These are phyloP conservation scores for Aspergillus cavernicola DNA, from an alignment of 495 filamentous ascomycete genomes.

Conservation along the genomic window DNA sequence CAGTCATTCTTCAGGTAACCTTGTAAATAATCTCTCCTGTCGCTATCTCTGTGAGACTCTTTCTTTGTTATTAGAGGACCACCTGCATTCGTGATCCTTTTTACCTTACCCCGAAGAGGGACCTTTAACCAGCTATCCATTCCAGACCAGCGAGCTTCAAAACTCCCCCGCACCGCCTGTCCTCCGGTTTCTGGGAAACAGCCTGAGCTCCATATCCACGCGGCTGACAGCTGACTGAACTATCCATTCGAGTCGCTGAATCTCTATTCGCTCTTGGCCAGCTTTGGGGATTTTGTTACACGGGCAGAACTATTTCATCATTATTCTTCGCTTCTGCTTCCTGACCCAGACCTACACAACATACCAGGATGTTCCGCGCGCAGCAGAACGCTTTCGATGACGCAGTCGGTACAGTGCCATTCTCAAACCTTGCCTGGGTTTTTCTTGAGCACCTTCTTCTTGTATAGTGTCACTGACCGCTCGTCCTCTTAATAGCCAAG, in stretches of 20 bases:
- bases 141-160: neutral
- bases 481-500: constrained; percentile 62
- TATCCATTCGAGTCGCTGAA: neutral
- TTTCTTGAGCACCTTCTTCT: too few species aligned
- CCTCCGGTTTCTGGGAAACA: constrained; percentile 7
- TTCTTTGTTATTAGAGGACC: neutral
- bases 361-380: constrained; percentile 64
- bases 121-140: neutral
- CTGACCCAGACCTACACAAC: neutral
- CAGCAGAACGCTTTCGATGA: constrained; percentile 80
- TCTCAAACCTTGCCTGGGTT: constrained; percentile 21
- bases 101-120: neutral
- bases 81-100: neutral
- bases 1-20: constrained; percentile 15
- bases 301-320: neutral
- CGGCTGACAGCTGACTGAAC: constrained; percentile 2
- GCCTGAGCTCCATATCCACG: constrained; percentile 5
- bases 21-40: constrained; percentile 8
- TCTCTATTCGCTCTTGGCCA: neutral
- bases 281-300: neutral
- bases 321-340: neutral
- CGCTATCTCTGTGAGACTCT: neutral
- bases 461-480: constrained; percentile 21
- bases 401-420: constrained; percentile 58
- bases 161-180: constrained; percentile 33